Conservation (phyloP, 805 yeast species). For the Maudiozyma bulderi region DNA sequence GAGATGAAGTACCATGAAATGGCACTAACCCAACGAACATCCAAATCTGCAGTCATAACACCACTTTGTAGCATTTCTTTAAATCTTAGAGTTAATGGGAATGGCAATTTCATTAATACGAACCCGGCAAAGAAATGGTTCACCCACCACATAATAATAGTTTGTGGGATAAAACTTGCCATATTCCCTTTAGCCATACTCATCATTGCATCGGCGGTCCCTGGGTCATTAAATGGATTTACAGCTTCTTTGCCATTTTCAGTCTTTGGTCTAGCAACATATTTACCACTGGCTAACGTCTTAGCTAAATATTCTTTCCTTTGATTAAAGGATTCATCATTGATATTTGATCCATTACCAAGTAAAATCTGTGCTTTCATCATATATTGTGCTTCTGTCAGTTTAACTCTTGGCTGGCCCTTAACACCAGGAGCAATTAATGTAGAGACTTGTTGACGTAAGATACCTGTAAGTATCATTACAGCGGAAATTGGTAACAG, state of each 20-base stretch:
- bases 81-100: conserved; percentile 81
- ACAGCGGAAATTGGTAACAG: conserved; percentile 79
- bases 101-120: conserved; percentile 79
- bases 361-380: conserved; percentile 50
- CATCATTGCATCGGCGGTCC: conserved; percentile 61
- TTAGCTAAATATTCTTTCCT: conserved; percentile 43
- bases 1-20: conserved; percentile 94
- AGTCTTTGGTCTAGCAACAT: conserved; percentile 36
- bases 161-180: conserved; percentile 82
- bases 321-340: conserved; percentile 41
- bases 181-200: conserved; percentile 72
- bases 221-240: conserved; percentile 65
- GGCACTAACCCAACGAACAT: conserved; percentile 86
- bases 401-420: conserved; percentile 39
- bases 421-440: conserved; percentile 53
- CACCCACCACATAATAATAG: conserved; percentile 93
- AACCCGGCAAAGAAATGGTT: conserved; percentile 89
- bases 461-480: conserved; percentile 78
- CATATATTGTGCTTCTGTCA: conserved; percentile 57
- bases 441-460: conserved; percentile 58
- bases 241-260: conserved; percentile 30
- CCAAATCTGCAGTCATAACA: conserved; percentile 71
- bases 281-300: conserved; percentile 44
- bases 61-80: conserved; percentile 90
- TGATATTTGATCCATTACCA: conserved; percentile 42